A percentile compares a stretch with the other conserved stretches of the same genome.
phyloP scores from a whole-genome alignment of 306 rosid genomes.

The Vicia faba region DNA sequence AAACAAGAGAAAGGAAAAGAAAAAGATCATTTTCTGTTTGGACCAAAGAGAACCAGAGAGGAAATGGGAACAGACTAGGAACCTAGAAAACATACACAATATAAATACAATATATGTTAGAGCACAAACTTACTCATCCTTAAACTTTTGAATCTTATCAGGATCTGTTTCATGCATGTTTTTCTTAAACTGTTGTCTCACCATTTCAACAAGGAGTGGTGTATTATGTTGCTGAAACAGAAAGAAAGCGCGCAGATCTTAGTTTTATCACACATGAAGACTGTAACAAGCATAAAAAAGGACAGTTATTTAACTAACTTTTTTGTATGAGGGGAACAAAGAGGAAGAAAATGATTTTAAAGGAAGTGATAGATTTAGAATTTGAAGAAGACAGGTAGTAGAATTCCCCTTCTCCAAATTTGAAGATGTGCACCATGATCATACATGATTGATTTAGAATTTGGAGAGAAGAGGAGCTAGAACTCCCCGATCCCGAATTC shows the following conservation, averaged over 20 bases:
- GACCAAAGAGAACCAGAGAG: background rate
- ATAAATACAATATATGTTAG: slow-evolving; percentile 24
- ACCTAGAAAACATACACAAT: slow-evolving; percentile 28
- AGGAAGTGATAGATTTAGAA: background rate
- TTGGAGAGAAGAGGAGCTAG: background rate
- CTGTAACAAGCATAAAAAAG: slow-evolving; percentile 23
- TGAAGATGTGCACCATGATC: background rate
- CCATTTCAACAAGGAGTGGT: slow-evolving; percentile 67
- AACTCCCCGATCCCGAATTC: background rate
- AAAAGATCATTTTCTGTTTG: slow-evolving; percentile 2
- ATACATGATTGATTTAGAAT: background rate
- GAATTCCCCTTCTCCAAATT: background rate
- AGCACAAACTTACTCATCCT: slow-evolving; percentile 79
- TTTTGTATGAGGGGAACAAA: background rate
- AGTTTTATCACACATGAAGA: slow-evolving; percentile 5
- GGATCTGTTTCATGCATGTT: slow-evolving; percentile 86
- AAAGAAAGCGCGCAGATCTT: slow-evolving; percentile 16
- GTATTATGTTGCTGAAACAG: slow-evolving; percentile 77
- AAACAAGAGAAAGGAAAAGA: slow-evolving; percentile 35
- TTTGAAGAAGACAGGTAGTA: background rate
- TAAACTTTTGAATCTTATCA: slow-evolving; percentile 74
- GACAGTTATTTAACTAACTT: background rate
- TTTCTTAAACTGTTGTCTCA: slow-evolving; percentile 78
- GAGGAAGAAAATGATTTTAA: background rate
- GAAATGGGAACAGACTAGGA: slow-evolving; percentile 6